phyloP scores from a whole-genome alignment of 106 monocot genomes.

The Platanthera guangdongensis region DNA sequence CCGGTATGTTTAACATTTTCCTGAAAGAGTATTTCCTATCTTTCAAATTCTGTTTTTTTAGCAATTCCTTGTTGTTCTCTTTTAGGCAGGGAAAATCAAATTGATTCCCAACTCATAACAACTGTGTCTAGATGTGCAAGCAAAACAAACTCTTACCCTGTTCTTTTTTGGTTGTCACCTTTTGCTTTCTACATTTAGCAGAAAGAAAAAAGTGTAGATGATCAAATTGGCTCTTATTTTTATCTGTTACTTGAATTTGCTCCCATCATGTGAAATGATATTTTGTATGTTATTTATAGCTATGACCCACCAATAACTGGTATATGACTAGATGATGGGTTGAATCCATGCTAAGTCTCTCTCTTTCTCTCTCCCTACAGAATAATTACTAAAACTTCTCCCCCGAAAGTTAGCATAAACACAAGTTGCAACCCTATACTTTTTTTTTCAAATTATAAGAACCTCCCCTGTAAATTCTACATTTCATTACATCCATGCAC shows the following conservation, averaged over 20 bases:
- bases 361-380: no score
- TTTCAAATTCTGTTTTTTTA: background rate
- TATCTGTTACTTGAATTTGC: background rate
- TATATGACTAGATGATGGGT: no score
- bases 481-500: no score
- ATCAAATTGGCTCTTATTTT: background rate
- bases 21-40: background rate
- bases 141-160: background rate
- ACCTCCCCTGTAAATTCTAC: no score
- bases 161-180: background rate
- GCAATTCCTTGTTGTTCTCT: background rate
- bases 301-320: no score
- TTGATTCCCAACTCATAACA: background rate
- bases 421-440: no score
- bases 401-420: no score
- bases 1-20: constrained; percentile 32
- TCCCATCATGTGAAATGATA: background rate
- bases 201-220: background rate
- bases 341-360: no score
- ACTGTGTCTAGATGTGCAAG: background rate
- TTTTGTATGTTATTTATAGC: background rate
- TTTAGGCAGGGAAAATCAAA: background rate
- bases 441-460: no score
- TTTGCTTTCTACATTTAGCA: background rate
- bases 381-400: no score